phyloP scores from a whole-genome alignment of 2,329 filamentous ascomycete genomes.

The Emergomyces africanus region DNA sequence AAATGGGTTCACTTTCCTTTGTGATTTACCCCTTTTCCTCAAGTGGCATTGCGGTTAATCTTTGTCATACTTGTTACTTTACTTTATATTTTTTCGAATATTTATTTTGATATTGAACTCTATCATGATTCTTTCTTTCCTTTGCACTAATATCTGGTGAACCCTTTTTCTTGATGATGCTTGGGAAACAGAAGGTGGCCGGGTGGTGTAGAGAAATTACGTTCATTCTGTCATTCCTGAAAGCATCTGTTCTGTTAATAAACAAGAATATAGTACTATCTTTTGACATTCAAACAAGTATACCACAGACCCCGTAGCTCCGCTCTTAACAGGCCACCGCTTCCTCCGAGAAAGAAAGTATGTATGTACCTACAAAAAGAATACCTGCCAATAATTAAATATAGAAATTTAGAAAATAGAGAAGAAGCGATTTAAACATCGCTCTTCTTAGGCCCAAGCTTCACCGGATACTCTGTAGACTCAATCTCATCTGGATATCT shows the following conservation, averaged over 20 bases:
- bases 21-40: neutral
- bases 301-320: no score
- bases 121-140: no score
- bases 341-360: neutral
- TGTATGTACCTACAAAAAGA: neutral
- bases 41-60: neutral
- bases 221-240: neutral
- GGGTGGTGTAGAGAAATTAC: neutral
- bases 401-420: no score
- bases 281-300: no score
- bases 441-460: conserved; percentile 13
- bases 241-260: no score
- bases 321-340: no score
- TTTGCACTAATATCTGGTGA: no score
- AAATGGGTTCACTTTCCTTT: neutral
- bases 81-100: neutral
- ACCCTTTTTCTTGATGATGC: no score
- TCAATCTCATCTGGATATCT: conserved; percentile 55
- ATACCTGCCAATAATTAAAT: neutral
- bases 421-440: neutral
- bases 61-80: neutral
- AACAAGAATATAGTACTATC: no score
- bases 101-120: no score
- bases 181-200: neutral
- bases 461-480: conserved; percentile 41